Evolutionary conservation across 2,329 filamentous ascomycete genomes (phyloP).

Genomic region (Ascochyta koolunga): DNA sequence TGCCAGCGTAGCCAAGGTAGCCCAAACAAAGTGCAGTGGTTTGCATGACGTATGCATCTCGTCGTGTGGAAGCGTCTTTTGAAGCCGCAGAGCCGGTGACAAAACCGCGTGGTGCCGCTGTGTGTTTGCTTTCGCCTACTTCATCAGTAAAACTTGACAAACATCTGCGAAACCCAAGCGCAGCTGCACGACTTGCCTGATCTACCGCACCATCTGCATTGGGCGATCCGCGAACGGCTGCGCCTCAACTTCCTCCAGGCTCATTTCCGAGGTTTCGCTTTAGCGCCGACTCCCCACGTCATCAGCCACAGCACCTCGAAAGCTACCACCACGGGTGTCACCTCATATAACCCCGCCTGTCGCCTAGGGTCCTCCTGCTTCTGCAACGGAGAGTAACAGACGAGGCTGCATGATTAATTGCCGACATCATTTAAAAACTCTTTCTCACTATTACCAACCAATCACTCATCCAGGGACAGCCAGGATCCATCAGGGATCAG

Average conservation of each 20-base stretch:
- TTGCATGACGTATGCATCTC: slow-evolving; percentile 7
- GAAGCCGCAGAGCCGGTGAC: slow-evolving; percentile 18
- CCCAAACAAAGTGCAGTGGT: slow-evolving; percentile 8
- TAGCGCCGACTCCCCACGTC: slow-evolving; percentile 15
- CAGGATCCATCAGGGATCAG: slow-evolving; percentile 19
- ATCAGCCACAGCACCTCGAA: slow-evolving; percentile 13
- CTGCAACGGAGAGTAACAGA: not conserved
- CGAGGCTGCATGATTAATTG: not conserved
- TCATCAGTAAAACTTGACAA: not conserved
- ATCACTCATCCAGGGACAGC: slow-evolving; percentile 24
- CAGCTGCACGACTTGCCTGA: slow-evolving; percentile 16
- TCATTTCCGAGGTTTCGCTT: slow-evolving; percentile 14
- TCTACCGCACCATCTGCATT: slow-evolving; percentile 23
- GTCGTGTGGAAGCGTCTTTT: not conserved
- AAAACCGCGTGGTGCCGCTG: slow-evolving; percentile 12
- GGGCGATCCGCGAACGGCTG: slow-evolving; percentile 22
- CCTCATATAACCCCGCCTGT: slow-evolving; percentile 8
- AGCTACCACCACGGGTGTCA: slow-evolving; percentile 6
- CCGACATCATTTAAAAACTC: not conserved
- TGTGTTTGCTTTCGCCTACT: slow-evolving; percentile 2
- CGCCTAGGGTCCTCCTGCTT: not conserved
- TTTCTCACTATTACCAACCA: slow-evolving; percentile 6
- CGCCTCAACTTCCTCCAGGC: slow-evolving; percentile 19
- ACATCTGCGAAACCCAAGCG: not conserved
- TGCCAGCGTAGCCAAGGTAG: slow-evolving; percentile 6